phyloP scores from a whole-genome alignment of 2,329 filamentous ascomycete species.

The Claviceps citrina region DNA sequence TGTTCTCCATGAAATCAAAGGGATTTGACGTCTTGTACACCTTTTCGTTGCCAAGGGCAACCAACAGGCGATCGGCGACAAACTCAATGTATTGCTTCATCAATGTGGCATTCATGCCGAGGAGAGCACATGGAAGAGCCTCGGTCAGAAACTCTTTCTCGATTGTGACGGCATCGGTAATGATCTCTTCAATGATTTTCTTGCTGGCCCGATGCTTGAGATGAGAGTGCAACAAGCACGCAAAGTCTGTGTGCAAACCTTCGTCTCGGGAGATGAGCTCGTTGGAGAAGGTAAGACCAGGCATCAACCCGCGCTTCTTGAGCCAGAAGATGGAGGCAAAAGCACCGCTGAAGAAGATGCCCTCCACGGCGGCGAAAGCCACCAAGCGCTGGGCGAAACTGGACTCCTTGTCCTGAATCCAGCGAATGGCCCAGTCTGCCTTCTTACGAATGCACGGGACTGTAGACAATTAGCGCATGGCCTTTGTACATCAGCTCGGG shows the following conservation, averaged over 20 bases:
- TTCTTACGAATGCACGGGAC: constrained; percentile 96
- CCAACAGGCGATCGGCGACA: constrained; percentile 84
- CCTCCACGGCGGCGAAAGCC: constrained; percentile 93
- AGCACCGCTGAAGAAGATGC: constrained; percentile 98
- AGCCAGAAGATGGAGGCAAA: constrained; percentile 99
- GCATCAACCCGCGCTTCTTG: constrained; percentile 99
- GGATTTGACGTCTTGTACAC: constrained; percentile 86
- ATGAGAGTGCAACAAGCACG: constrained; percentile 94
- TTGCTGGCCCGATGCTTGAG: constrained; percentile 80
- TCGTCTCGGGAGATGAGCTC: constrained; percentile 99
- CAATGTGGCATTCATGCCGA: constrained; percentile 91
- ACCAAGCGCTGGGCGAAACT: constrained; percentile 92
- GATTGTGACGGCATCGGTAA: constrained; percentile 82
- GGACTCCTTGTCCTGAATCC: constrained; percentile 87
- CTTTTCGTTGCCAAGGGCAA: constrained; percentile 89
- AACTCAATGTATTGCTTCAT: constrained; percentile 99
- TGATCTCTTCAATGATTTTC: constrained; percentile 69
- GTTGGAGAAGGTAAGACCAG: constrained; percentile 96
- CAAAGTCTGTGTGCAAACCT: constrained; percentile 98
- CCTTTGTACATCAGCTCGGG: constrained; percentile 4
- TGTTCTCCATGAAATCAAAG: constrained; percentile 99
- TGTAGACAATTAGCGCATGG: constrained; percentile 18
- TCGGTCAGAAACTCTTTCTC: constrained; percentile 98
- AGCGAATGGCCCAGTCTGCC: constrained; percentile 91
- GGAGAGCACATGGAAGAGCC: constrained; percentile 77